These are phyloP conservation scores for Phlyctochytrium arcticum DNA, from an alignment of 192 early-diverging fungal genomes.

Conservation along the genomic window DNA sequence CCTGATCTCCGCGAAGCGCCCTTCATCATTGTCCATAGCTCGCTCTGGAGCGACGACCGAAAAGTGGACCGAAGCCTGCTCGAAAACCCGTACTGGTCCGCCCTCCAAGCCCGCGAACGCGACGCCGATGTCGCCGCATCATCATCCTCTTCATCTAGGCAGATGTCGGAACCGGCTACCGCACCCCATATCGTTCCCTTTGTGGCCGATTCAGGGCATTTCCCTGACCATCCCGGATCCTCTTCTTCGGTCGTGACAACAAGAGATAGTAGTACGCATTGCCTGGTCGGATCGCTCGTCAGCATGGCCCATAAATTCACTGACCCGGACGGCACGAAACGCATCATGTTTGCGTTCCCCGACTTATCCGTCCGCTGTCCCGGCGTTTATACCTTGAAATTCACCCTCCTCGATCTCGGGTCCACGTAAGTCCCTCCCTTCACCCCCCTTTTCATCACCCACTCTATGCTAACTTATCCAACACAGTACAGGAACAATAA, in stretches of 20 bases:
- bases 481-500: background rate
- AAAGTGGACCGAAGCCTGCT: slow-evolving; percentile 24
- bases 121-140: background rate
- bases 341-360: slow-evolving; percentile 1
- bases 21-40: slow-evolving; percentile 26
- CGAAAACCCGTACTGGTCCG: slow-evolving; percentile 8
- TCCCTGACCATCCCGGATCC: background rate
- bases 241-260: background rate
- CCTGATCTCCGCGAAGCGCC: background rate
- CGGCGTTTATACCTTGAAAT: background rate
- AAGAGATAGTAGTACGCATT: background rate
- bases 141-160: too few species aligned
- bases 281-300: slow-evolving; percentile 1
- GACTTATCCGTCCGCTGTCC: slow-evolving; percentile 6
- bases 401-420: background rate
- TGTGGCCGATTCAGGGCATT: too few species aligned
- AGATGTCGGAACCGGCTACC: background rate
- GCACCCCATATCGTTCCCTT: background rate
- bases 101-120: background rate
- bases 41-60: slow-evolving; percentile 26
- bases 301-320: background rate
- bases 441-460: too few species aligned
- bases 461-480: too few species aligned
- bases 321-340: background rate
- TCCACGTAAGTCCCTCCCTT: background rate